A percentile compares a stretch with the other conserved stretches of the same genome.
Conservation (phyloP, 305 asterid genomes). For the Fraxinus sp. region DNA sequence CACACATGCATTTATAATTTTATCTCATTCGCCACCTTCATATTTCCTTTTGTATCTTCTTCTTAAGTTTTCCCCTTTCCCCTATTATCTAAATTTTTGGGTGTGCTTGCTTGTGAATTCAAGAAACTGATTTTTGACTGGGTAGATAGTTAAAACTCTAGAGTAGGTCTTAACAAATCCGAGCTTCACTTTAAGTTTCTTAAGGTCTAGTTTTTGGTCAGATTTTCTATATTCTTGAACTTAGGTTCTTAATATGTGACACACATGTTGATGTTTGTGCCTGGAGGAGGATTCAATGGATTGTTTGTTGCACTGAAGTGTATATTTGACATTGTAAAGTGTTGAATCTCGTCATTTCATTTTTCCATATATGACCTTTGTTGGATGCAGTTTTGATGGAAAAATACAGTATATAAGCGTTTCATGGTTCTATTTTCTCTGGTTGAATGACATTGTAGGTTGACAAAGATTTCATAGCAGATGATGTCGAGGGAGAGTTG, state of each 20-base stretch:
- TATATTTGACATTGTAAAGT: too few relatives aligned
- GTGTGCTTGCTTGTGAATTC: not conserved
- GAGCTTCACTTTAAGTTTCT: not conserved
- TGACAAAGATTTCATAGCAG: constrained; percentile 47
- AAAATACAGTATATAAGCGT: not conserved
- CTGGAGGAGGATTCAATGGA: not conserved
- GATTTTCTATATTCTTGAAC: not conserved
- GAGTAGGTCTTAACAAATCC: not conserved
- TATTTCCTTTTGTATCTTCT: not conserved
- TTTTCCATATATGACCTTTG: not conserved
- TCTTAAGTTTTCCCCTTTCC: not conserved
- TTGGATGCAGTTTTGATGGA: not conserved
- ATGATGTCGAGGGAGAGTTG: constrained; percentile 50
- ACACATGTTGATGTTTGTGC: not conserved
- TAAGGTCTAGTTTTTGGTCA: not conserved
- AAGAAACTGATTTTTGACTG: not conserved
- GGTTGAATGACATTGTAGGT: constrained; percentile 42
- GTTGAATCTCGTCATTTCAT: not conserved
- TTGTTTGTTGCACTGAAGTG: too few relatives aligned
- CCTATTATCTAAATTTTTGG: not conserved
- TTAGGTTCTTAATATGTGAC: not conserved
- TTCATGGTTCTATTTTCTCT: not conserved
- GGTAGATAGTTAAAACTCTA: not conserved
- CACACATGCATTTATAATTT: not conserved
- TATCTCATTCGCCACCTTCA: not conserved